Percentiles rank a stretch among this genome's conserved stretches.
Conservation (phyloP, 2,329 filamentous ascomycete genomes). For the Hypoxylon sp. region DNA sequence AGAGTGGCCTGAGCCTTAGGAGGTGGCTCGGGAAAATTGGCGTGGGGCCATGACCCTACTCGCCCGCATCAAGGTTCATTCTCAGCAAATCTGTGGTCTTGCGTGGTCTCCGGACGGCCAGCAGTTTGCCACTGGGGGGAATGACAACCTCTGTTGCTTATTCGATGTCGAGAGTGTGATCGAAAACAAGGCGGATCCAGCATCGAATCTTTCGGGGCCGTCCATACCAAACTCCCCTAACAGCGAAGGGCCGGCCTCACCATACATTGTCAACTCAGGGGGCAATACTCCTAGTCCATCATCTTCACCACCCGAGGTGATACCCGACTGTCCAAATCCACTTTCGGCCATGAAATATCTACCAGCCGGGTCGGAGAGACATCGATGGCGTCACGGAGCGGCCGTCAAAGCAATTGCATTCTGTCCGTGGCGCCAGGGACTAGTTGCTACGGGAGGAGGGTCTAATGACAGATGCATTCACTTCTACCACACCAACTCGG, state of each 20-base stretch:
- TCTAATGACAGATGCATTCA: slow-evolving; percentile 95
- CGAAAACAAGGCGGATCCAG: slow-evolving; percentile 11
- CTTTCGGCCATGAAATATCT: slow-evolving; percentile 55
- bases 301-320: slow-evolving; percentile 1
- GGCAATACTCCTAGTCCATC: not conserved
- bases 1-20: slow-evolving; percentile 78
- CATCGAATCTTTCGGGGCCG: not conserved
- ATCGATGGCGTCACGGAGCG: slow-evolving; percentile 81
- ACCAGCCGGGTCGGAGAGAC: slow-evolving; percentile 65
- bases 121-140: slow-evolving; percentile 86
- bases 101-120: slow-evolving; percentile 82
- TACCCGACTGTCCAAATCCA: slow-evolving; percentile 4
- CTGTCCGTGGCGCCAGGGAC: slow-evolving; percentile 88
- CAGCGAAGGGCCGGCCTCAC: not conserved
- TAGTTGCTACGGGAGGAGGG: slow-evolving; percentile 90
- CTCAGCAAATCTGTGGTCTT: slow-evolving; percentile 92
- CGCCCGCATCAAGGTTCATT: slow-evolving; percentile 79
- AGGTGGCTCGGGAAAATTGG: slow-evolving; percentile 73
- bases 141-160: slow-evolving; percentile 88
- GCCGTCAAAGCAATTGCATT: slow-evolving; percentile 98
- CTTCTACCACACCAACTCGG: slow-evolving; percentile 89
- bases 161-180: slow-evolving; percentile 74
- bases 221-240: not conserved
- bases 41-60: slow-evolving; percentile 80
- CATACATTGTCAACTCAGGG: not conserved